These are phyloP conservation scores for Trichoderma harzianum DNA, from an alignment of 2,329 filamentous ascomycete species.

Conservation along the genomic window DNA sequence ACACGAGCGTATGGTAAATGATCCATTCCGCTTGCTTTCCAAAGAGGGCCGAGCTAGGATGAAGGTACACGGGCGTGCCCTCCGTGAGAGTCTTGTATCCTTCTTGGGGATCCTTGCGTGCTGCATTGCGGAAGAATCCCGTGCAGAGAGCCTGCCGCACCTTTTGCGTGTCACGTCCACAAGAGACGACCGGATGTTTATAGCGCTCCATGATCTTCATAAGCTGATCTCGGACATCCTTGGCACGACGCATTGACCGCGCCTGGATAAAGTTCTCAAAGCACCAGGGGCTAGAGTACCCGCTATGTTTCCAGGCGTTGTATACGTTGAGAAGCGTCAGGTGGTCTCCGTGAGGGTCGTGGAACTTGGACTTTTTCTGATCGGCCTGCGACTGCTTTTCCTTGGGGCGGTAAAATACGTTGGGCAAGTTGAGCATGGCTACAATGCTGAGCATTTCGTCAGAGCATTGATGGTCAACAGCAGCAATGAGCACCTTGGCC, in stretches of 20 bases:
- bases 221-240: constrained; percentile 89
- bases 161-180: constrained; percentile 80
- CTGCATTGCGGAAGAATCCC: constrained; percentile 93
- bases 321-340: constrained; percentile 94
- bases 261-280: constrained; percentile 98
- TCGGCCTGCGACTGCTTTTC: constrained; percentile 96
- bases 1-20: constrained; percentile 84
- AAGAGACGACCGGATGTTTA: constrained; percentile 75
- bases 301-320: constrained; percentile 88
- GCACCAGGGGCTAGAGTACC: constrained; percentile 85
- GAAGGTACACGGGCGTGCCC: constrained; percentile 90
- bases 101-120: constrained; percentile 91
- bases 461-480: constrained; percentile 82
- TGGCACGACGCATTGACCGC: constrained; percentile 79
- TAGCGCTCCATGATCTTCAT: constrained; percentile 93
- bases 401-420: constrained; percentile 91
- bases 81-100: constrained; percentile 98
- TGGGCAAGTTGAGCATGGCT: constrained; percentile 84
- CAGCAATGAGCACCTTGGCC: constrained; percentile 84
- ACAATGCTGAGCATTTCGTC: constrained; percentile 95
- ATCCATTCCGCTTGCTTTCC: constrained; percentile 97
- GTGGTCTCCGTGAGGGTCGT: constrained; percentile 92
- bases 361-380: constrained; percentile 96
- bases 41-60: constrained; percentile 87
- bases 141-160: constrained; percentile 86